A percentile compares a stretch with the other conserved stretches of the same genome.
Evolutionary conservation across 305 asterid genomes (phyloP).

Genomic region (Solanum chacoense): DNA sequence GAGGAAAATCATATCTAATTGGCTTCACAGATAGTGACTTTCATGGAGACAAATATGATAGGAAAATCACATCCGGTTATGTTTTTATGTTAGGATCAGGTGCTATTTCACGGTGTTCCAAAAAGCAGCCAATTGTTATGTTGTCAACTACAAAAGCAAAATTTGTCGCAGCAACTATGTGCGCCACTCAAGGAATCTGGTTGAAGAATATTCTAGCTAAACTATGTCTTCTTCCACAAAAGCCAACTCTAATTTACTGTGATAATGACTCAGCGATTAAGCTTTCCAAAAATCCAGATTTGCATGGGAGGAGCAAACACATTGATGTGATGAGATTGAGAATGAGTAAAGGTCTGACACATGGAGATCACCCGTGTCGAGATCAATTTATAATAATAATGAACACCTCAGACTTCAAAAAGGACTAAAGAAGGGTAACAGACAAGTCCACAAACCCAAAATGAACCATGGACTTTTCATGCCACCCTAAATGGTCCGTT

Average conservation of each 20-base stretch:
- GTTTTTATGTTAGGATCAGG: background rate
- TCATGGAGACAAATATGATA: background rate
- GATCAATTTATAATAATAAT: no score
- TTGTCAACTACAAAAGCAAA: background rate
- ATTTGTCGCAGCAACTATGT: background rate
- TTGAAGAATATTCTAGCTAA: background rate
- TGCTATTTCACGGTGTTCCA: background rate
- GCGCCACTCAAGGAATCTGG: background rate
- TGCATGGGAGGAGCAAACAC: background rate
- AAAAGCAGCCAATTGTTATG: background rate
- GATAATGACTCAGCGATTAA: background rate
- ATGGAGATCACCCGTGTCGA: no score
- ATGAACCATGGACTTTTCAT: background rate
- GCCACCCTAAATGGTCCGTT: background rate
- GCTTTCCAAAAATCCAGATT: background rate
- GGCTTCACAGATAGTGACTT: background rate
- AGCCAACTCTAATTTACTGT: background rate
- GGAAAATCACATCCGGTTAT: background rate
- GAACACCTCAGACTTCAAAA: no score
- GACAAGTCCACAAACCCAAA: background rate
- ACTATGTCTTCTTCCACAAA: background rate
- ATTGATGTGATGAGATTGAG: no score
- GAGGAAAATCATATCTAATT: background rate
- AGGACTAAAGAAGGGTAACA: background rate
- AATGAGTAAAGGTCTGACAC: no score